Conservation (phyloP, 257 asterid genomes). For the Parsonsia alboflavescens region DNA sequence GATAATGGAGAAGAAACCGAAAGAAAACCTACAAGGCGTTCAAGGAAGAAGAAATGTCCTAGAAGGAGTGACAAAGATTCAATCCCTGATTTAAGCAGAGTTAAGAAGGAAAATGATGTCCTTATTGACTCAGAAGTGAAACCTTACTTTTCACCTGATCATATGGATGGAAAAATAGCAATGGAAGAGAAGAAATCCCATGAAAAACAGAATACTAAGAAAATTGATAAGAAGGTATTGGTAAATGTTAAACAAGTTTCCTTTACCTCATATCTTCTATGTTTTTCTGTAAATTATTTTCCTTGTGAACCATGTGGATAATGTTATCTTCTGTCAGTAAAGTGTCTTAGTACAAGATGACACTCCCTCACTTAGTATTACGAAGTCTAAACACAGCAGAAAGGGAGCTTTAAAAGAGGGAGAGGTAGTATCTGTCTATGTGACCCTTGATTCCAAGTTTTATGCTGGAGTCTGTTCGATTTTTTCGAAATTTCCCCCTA, state of each 20-base stretch:
- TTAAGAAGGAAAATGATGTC: conserved; percentile 26
- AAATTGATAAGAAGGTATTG: conserved; percentile 15
- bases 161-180: conserved; percentile 14
- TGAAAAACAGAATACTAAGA: conserved; percentile 9
- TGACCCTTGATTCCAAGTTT: not conserved
- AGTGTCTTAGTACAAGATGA: conserved; percentile 3
- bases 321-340: conserved; percentile 8
- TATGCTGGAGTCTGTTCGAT: not conserved
- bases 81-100: conserved; percentile 11
- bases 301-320: conserved; percentile 1
- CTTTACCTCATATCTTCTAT: not conserved
- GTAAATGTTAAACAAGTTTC: not conserved
- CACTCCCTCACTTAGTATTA: conserved; percentile 9
- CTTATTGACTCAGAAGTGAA: conserved; percentile 15
- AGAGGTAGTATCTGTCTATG: conserved; percentile 32
- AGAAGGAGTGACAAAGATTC: conserved; percentile 1
- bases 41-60: conserved; percentile 10
- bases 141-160: conserved; percentile 13
- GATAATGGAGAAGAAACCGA: not conserved
- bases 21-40: conserved; percentile 11
- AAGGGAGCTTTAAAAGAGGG: conserved; percentile 23
- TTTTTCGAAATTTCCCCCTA: not conserved
- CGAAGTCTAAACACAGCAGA: conserved; percentile 19
- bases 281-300: conserved; percentile 2
- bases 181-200: not conserved